Percentiles rank a stretch among this genome's conserved stretches.
These are phyloP conservation scores for Hypoxylon intermedium DNA, from an alignment of 495 filamentous ascomycete species.

Conservation along the genomic window DNA sequence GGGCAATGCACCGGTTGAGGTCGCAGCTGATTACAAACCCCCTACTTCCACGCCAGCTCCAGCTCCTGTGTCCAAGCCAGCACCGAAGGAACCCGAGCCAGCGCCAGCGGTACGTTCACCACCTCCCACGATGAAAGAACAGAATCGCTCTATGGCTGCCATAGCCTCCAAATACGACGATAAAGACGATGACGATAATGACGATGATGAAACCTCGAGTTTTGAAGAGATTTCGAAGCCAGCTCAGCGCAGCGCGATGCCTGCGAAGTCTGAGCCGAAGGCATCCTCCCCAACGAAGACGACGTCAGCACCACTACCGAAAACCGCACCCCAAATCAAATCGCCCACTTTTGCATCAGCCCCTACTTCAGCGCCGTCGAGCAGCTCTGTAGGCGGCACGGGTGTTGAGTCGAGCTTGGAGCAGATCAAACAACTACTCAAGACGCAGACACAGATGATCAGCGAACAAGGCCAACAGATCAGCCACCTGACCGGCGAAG, in stretches of 20 bases:
- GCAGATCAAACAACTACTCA: slow-evolving; percentile 70
- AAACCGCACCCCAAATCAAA: slow-evolving; percentile 47
- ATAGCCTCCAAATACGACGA: slow-evolving; percentile 87
- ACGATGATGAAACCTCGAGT: slow-evolving; percentile 72
- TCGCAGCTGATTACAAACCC: slow-evolving; percentile 73
- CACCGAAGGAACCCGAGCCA: slow-evolving; percentile 62
- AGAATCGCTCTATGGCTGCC: slow-evolving; percentile 81
- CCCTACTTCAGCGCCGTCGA: slow-evolving; percentile 19
- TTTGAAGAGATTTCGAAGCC: slow-evolving; percentile 83
- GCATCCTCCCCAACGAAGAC: slow-evolving; percentile 46
- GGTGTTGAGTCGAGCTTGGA: slow-evolving; percentile 56
- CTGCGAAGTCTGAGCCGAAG: slow-evolving; percentile 43
- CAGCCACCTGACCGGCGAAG: slow-evolving; percentile 66
- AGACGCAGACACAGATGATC: slow-evolving; percentile 68
- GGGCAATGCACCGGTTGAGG: slow-evolving; percentile 75
- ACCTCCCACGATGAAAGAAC: slow-evolving; percentile 76
- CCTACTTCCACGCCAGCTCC: slow-evolving; percentile 55
- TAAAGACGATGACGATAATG: slow-evolving; percentile 62
- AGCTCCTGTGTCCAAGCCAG: slow-evolving; percentile 57
- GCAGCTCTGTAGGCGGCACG: too few relatives aligned
- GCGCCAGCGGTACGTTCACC: slow-evolving; percentile 58
- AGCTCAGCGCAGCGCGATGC: slow-evolving; percentile 45
- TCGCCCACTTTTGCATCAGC: slow-evolving; percentile 34
- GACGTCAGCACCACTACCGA: slow-evolving; percentile 42
- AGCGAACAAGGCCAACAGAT: slow-evolving; percentile 65